Conservation (phyloP, 1,284 basidiomycete genomes). For the Rhodotorula sp. region DNA sequence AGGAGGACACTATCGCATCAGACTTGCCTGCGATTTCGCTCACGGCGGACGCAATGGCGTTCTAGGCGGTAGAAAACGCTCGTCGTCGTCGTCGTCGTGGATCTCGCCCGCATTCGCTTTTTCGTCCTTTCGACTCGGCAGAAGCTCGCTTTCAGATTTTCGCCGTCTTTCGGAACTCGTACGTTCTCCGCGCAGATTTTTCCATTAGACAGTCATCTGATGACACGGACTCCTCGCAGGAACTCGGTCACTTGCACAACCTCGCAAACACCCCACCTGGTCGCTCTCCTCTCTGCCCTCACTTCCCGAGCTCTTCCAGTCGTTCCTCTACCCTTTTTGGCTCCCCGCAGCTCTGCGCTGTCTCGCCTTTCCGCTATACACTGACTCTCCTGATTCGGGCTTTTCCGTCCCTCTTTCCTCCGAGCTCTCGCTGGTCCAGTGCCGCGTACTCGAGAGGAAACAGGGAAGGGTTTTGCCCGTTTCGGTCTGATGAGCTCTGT, state of each 20-base stretch:
- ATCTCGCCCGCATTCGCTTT: not conserved
- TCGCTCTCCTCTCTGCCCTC: too few species aligned
- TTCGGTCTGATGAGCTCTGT: conserved; percentile 26
- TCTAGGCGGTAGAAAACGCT: not conserved
- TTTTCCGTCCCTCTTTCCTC: not conserved
- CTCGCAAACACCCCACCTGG: not conserved
- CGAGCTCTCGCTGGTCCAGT: not conserved
- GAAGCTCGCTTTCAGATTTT: too few species aligned
- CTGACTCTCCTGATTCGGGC: conserved; percentile 14
- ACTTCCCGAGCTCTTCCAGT: not conserved
- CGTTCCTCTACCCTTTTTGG: not conserved
- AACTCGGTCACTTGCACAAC: not conserved
- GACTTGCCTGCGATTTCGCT: not conserved
- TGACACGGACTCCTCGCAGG: too few species aligned
- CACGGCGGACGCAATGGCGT: conserved; percentile 12
- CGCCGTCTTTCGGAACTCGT: too few species aligned
- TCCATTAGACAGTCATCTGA: too few species aligned
- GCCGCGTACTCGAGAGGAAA: not conserved
- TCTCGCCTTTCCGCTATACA: not conserved
- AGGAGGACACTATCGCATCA: too few species aligned
- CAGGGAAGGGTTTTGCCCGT: not conserved
- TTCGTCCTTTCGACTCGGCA: not conserved
- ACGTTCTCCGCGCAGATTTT: too few species aligned
- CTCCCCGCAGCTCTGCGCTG: not conserved
- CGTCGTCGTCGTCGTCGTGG: too few species aligned